Evolutionary conservation across 1,284 basidiomycete species (phyloP).

Genomic region (Cystobasidiaceae sp.): DNA sequence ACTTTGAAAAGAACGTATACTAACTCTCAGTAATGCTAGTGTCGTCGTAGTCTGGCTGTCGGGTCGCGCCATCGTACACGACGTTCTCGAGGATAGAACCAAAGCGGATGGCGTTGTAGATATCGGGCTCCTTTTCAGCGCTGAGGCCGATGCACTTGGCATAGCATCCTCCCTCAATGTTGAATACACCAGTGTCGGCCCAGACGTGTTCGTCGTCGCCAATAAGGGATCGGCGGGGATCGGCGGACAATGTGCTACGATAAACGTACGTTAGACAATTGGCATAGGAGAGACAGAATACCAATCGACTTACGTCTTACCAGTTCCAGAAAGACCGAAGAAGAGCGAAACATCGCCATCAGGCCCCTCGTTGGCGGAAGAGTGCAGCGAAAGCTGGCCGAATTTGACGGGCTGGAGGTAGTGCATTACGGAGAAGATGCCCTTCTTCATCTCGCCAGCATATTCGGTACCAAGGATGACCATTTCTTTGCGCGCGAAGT

Average conservation of each 20-base stretch:
- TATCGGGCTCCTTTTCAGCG: conserved; percentile 94
- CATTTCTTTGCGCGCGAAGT: conserved; percentile 99
- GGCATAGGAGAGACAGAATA: neutral
- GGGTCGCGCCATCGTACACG: conserved; percentile 85
- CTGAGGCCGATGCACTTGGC: conserved; percentile 98
- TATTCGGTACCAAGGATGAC: conserved; percentile 88
- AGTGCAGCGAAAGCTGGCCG: conserved; percentile 95
- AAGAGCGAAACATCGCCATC: conserved; percentile 93
- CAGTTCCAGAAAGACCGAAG: conserved; percentile 97
- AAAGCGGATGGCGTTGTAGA: conserved; percentile 81
- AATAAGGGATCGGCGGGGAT: conserved; percentile 82
- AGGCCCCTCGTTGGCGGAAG: conserved; percentile 94
- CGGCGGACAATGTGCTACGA: conserved; percentile 78
- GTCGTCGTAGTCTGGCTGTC: conserved; percentile 92
- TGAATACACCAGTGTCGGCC: conserved; percentile 97
- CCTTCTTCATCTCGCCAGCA: conserved; percentile 99
- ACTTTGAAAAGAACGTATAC: too few relatives aligned
- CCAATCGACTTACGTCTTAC: conserved; percentile 65
- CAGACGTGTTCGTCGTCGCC: conserved; percentile 98
- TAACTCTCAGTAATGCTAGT: conserved; percentile 95
- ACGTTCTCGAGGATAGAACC: conserved; percentile 99
- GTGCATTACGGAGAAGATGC: conserved; percentile 99
- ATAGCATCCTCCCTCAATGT: conserved; percentile 99
- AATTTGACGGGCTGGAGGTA: conserved; percentile 99
- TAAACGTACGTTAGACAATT: conserved; percentile 15